Evolutionary conservation across 2,329 filamentous ascomycete genomes (phyloP).

Genomic region (Amylocarpus encephaloides): DNA sequence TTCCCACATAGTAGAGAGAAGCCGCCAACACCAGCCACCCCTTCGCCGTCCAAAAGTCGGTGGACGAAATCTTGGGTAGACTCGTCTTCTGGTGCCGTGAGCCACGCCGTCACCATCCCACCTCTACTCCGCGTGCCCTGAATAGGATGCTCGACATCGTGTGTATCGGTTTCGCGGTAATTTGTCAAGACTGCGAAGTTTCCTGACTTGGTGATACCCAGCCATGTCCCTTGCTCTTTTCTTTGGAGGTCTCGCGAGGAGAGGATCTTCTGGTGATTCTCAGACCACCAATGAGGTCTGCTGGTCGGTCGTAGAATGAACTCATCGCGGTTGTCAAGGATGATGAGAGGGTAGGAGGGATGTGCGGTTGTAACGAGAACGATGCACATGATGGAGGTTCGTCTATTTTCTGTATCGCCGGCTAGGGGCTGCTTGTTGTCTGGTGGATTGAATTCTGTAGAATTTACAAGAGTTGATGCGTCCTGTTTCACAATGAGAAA

Average conservation of each 20-base stretch:
- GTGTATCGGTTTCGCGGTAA: constrained; percentile 50
- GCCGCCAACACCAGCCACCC: constrained; percentile 56
- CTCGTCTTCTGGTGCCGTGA: constrained; percentile 44
- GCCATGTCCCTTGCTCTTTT: constrained; percentile 58
- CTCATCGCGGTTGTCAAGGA: constrained; percentile 74
- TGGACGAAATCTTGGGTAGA: constrained; percentile 45
- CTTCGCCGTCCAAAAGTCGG: constrained; percentile 43
- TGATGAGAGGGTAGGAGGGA: constrained; percentile 66
- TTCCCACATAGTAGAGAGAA: constrained; percentile 63
- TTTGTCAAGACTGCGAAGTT: constrained; percentile 61
- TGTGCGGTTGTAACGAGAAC: constrained; percentile 69
- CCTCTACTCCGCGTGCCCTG: constrained; percentile 53
- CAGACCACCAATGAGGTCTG: constrained; percentile 55
- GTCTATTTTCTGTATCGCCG: background rate
- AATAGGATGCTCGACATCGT: constrained; percentile 47
- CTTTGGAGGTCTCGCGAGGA: constrained; percentile 57
- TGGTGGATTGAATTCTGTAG: background rate
- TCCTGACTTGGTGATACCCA: constrained; percentile 54
- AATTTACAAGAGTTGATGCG: background rate
- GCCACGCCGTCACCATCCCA: constrained; percentile 58
- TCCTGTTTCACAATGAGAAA: background rate
- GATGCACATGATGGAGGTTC: constrained; percentile 60
- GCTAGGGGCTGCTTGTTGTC: background rate
- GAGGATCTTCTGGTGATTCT: constrained; percentile 37
- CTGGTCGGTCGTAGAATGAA: constrained; percentile 60